Percentiles rank a stretch among this genome's conserved stretches.
These are phyloP conservation scores for Thielaviopsis populi DNA, from an alignment of 2,329 filamentous ascomycete species.

Conservation along the genomic window DNA sequence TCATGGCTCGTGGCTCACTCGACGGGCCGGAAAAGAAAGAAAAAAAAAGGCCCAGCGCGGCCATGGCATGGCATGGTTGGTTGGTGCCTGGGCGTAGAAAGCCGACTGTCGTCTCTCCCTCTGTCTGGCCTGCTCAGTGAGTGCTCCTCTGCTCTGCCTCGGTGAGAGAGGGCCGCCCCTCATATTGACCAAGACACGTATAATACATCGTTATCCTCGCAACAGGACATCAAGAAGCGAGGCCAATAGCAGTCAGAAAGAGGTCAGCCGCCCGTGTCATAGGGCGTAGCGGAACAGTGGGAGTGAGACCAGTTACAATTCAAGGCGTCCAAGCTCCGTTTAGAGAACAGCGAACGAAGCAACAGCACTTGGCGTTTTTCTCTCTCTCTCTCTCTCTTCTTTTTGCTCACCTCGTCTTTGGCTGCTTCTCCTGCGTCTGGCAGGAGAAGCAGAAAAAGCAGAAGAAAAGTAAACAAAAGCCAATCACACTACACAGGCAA, in stretches of 20 bases:
- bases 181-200: not conserved
- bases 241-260: not conserved
- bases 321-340: not conserved
- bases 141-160: no score
- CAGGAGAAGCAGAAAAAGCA: not conserved
- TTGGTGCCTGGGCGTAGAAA: no score
- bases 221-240: not conserved
- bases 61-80: no score
- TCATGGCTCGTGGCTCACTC: no score
- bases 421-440: not conserved
- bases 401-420: not conserved
- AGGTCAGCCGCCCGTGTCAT: not conserved
- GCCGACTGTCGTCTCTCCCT: no score
- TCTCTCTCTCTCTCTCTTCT: not conserved
- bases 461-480: no score
- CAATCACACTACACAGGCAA: no score
- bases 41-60: no score
- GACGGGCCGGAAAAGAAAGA: no score
- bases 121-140: no score
- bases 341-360: not conserved
- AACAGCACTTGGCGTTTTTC: not conserved
- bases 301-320: not conserved
- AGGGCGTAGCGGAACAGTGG: not conserved
- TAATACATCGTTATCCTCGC: not conserved
- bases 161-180: no score